Evolutionary conservation across 345 rosid species (phyloP).

Genomic region (Gossypium sturtianum): DNA sequence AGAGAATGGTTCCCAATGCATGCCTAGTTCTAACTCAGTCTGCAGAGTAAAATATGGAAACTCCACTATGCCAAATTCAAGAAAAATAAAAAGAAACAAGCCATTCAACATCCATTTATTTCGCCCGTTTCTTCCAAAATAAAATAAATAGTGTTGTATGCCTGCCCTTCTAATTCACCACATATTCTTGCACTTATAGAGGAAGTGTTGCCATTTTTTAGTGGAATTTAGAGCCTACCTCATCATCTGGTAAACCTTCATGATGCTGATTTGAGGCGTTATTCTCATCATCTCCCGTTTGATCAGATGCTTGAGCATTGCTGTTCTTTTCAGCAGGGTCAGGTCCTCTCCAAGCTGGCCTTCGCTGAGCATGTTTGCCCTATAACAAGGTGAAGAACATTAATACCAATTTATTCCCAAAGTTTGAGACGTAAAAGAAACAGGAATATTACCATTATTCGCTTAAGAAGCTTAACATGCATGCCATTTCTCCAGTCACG

Average conservation of each 20-base stretch:
- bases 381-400: conserved; percentile 17
- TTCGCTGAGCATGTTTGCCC: conserved; percentile 61
- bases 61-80: background rate
- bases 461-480: conserved; percentile 73
- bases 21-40: background rate
- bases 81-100: background rate
- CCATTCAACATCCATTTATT: background rate
- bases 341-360: conserved; percentile 49
- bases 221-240: conserved; percentile 31
- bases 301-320: conserved; percentile 34
- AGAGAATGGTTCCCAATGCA: background rate
- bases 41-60: background rate
- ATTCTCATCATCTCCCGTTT: conserved; percentile 42
- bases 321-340: conserved; percentile 52
- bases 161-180: background rate
- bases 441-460: conserved; percentile 37
- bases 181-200: background rate
- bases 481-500: conserved; percentile 94
- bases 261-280: conserved; percentile 37
- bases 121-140: background rate
- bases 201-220: background rate
- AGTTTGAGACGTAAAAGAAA: background rate
- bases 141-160: background rate
- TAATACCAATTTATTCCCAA: background rate
- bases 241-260: conserved; percentile 52